Base-by-base conservation (phyloP, 148 eudicot species). In the Spergularia bocconei region DNA sequence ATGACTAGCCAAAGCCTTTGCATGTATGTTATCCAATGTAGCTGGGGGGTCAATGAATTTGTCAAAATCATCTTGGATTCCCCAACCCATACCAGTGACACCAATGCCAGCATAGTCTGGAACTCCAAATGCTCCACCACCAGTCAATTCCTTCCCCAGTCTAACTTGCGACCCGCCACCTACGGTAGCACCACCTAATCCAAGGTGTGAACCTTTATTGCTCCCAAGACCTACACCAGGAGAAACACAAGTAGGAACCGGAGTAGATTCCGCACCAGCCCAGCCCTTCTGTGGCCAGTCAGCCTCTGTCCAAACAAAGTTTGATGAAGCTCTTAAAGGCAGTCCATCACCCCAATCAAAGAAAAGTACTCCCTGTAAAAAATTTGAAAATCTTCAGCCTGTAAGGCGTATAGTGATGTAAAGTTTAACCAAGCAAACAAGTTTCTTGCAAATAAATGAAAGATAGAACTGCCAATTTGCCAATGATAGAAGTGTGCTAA, bases 231-330 rank as follows among this genome's bases (percentile, higher is more conserved):
- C 93, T 71, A 89, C 72, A 52, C 90, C 97, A 67, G 96, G 91
- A 83, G 96, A 86, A 66, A 89, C 98, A 77, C 86, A 79, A 59
- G 94, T 89, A 74, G 97, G 94, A 79, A 86, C 82, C n/a, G 99
- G 94, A 70, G 86, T 82, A 67, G 91, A 91, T 63, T 87, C 86
- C 15, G 89, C 81, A 70, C 91, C 97, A 71, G 95, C 97, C 97
- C 98, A 96, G 44, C 97, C 98, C 75, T 91, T 85, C 55, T 73
- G 84, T 41, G 99, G 99, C 99, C 99, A 96, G 82, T 92, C 98
- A 76, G 91, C 93, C 77, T 89, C 84, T 63, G 83, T 81, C 99
- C 98, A 96, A 77, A 92, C 74, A 84, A 87, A 86, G 64, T 86
- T 79, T 77, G 93, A 85, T 74, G 82, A 66, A 75, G 86, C 84